phyloP scores from a whole-genome alignment of 2,329 filamentous ascomycete genomes.

The Amylocarpus encephaloides region DNA sequence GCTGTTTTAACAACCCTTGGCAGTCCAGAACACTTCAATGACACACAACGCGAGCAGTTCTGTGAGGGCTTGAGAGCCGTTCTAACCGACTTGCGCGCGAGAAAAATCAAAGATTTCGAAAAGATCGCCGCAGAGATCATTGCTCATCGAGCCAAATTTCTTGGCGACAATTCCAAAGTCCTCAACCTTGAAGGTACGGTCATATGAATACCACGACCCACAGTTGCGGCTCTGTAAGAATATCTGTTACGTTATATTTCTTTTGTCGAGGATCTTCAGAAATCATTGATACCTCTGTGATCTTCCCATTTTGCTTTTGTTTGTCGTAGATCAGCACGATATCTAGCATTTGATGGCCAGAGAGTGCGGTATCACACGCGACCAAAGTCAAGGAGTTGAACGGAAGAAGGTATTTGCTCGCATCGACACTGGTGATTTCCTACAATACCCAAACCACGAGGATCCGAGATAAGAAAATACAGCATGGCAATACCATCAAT shows the following conservation, averaged over 20 bases:
- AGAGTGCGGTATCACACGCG: neutral
- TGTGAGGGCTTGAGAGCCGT: constrained; percentile 55
- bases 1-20: constrained; percentile 68
- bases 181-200: constrained; percentile 45
- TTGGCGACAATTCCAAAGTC: constrained; percentile 58
- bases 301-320: neutral
- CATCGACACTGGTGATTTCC: neutral
- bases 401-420: constrained; percentile 1
- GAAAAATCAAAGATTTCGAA: constrained; percentile 58
- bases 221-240: constrained; percentile 23
- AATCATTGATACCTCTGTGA: neutral
- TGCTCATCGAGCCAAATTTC: constrained; percentile 58
- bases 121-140: constrained; percentile 61
- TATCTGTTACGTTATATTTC: constrained; percentile 9
- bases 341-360: neutral
- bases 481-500: too few species aligned
- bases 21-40: constrained; percentile 56
- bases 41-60: constrained; percentile 54
- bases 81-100: constrained; percentile 52
- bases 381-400: neutral
- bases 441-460: constrained; percentile 2
- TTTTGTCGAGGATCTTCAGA: constrained; percentile 2
- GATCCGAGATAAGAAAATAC: neutral
- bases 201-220: constrained; percentile 19
- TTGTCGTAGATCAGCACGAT: neutral